Percentiles rank a stretch among this genome's conserved stretches.
Evolutionary conservation across 1,284 basidiomycete genomes (phyloP).

Genomic region (Ceratobasidium sp.): DNA sequence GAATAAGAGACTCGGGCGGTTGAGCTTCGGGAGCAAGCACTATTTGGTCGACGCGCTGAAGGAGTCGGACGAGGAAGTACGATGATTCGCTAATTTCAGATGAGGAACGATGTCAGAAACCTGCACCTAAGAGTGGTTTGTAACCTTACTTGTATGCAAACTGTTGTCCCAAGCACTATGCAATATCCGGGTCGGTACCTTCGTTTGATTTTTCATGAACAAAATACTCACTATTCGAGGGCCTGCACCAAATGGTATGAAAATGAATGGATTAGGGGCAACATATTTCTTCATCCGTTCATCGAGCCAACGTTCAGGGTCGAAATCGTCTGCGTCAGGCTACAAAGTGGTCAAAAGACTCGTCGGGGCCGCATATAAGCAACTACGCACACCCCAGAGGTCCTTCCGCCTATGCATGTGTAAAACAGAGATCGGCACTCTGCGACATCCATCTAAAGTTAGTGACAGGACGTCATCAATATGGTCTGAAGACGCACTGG

Average conservation of each 20-base stretch:
- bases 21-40: conserved; percentile 61
- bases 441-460: conserved; percentile 52
- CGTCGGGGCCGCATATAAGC: neutral
- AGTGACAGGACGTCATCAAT: neutral
- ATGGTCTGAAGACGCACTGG: conserved; percentile 35
- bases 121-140: conserved; percentile 43
- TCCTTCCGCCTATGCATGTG: conserved; percentile 46
- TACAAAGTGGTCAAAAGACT: neutral
- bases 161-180: conserved; percentile 68
- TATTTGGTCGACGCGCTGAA: conserved; percentile 65
- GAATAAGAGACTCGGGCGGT: conserved; percentile 57
- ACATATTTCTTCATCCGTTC: conserved; percentile 65
- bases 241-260: conserved; percentile 69
- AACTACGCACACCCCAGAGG: conserved; percentile 66
- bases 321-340: conserved; percentile 63
- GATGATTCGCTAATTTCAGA: conserved; percentile 58
- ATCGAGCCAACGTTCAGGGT: conserved; percentile 72
- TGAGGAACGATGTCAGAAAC: conserved; percentile 55
- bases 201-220: neutral
- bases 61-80: conserved; percentile 60
- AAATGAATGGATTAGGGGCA: conserved; percentile 69
- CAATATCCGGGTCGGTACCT: neutral
- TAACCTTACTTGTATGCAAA: conserved; percentile 56
- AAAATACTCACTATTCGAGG: conserved; percentile 58
- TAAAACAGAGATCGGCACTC: conserved; percentile 36